Conservation (phyloP, 2,329 filamentous ascomycete genomes). For the Ceratocystis colombiana region DNA sequence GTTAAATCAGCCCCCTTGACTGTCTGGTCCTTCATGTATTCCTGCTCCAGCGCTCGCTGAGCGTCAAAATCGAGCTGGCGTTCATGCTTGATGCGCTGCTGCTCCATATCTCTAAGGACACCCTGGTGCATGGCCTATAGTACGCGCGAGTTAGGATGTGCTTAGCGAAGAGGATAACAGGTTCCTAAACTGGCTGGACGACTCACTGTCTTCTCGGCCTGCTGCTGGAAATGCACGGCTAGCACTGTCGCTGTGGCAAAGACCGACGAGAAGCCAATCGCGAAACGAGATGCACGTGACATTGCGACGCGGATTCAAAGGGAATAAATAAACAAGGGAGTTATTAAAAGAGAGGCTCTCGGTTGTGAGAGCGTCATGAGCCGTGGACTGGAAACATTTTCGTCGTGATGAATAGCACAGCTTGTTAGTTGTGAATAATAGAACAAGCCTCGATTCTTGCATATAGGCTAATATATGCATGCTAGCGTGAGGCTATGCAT, state of each 20-base stretch:
- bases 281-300: conserved; percentile 84
- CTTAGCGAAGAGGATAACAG: too few species aligned
- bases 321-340: background rate
- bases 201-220: conserved; percentile 68
- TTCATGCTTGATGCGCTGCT: conserved; percentile 80
- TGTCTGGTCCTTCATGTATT: conserved; percentile 81
- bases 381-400: conserved; percentile 1
- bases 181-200: background rate
- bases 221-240: conserved; percentile 84
- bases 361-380: background rate
- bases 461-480: background rate
- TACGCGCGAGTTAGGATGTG: background rate
- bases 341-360: background rate
- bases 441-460: background rate
- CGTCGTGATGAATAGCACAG: background rate
- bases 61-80: conserved; percentile 90
- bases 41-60: conserved; percentile 72
- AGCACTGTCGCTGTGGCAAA: conserved; percentile 66
- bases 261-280: conserved; percentile 65
- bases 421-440: background rate
- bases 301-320: conserved; percentile 40
- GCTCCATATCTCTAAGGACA: conserved; percentile 88
- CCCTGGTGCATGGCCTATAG: conserved; percentile 85
- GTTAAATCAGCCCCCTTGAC: conserved; percentile 38
- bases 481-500: background rate